phyloP scores from a whole-genome alignment of 2,329 filamentous ascomycete genomes.

The Xylariaceae sp. region DNA sequence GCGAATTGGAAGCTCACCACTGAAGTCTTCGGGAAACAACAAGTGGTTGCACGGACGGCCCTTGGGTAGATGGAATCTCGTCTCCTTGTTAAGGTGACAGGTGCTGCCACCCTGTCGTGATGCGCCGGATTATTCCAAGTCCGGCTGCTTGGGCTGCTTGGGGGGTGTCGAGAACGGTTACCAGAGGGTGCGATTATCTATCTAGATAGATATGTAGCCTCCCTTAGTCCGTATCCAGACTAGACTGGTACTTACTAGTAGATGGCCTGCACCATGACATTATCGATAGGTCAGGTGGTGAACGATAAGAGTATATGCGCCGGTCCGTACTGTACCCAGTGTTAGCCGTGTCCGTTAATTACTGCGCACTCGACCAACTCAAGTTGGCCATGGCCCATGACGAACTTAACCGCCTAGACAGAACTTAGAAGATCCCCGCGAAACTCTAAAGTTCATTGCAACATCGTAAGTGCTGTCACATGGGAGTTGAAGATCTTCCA shows the following conservation, averaged over 20 bases:
- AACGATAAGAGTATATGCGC: too few relatives aligned
- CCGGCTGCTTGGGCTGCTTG: not conserved
- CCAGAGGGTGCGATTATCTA: not conserved
- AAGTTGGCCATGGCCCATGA: too few relatives aligned
- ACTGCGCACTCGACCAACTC: too few relatives aligned
- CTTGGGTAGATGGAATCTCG: not conserved
- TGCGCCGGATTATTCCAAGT: constrained; percentile 10
- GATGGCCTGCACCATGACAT: too few relatives aligned
- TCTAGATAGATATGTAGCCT: not conserved
- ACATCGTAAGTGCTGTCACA: constrained; percentile 13
- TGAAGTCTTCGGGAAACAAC: constrained; percentile 16
- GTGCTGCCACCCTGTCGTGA: constrained; percentile 14
- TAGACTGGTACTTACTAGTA: too few relatives aligned
- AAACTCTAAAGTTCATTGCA: not conserved
- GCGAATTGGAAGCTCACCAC: constrained; percentile 18
- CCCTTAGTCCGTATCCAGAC: too few relatives aligned
- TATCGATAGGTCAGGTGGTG: not conserved
- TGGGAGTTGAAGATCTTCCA: not conserved
- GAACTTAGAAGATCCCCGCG: too few relatives aligned
- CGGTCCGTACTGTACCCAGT: too few relatives aligned
- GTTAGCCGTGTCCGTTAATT: too few relatives aligned
- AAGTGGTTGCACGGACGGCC: constrained; percentile 20
- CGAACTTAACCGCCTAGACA: too few relatives aligned
- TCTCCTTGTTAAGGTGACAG: not conserved
- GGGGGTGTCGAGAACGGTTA: not conserved